Evolutionary conservation across 306 rosid genomes (phyloP).

Genomic region (Mimosa pudica): DNA sequence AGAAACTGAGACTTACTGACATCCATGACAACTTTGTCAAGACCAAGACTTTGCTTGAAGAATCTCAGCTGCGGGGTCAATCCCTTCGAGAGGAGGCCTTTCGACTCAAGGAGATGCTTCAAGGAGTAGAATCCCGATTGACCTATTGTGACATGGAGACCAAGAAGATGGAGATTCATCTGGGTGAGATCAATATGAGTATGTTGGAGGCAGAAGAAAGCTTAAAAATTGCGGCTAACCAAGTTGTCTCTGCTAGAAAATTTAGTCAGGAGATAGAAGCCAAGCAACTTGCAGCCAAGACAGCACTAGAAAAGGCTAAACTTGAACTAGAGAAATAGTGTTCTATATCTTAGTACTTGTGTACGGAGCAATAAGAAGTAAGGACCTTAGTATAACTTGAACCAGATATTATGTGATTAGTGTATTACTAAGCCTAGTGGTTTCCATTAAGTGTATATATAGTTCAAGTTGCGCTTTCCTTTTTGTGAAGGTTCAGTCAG

Average conservation of each 20-base stretch:
- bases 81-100: constrained; percentile 35
- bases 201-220: constrained; percentile 16
- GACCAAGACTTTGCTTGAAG: constrained; percentile 29
- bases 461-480: not conserved
- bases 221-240: constrained; percentile 14
- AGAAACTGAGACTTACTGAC: constrained; percentile 25
- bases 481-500: not conserved
- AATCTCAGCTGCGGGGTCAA: not conserved
- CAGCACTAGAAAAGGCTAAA: constrained; percentile 34
- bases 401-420: not conserved
- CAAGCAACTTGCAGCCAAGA: constrained; percentile 28
- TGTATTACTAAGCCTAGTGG: not conserved
- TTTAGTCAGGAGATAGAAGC: constrained; percentile 5
- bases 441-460: not conserved
- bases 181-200: constrained; percentile 16
- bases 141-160: constrained; percentile 30
- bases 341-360: not conserved
- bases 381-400: not conserved
- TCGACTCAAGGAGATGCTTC: constrained; percentile 32
- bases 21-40: constrained; percentile 5
- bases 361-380: not conserved
- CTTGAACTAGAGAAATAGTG: constrained; percentile 26
- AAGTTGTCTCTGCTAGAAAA: constrained; percentile 1
- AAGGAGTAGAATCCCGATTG: constrained; percentile 20
- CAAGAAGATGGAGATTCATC: constrained; percentile 16